Evolutionary conservation across 495 filamentous ascomycete species (phyloP).

Genomic region (Bacidia rubella): DNA sequence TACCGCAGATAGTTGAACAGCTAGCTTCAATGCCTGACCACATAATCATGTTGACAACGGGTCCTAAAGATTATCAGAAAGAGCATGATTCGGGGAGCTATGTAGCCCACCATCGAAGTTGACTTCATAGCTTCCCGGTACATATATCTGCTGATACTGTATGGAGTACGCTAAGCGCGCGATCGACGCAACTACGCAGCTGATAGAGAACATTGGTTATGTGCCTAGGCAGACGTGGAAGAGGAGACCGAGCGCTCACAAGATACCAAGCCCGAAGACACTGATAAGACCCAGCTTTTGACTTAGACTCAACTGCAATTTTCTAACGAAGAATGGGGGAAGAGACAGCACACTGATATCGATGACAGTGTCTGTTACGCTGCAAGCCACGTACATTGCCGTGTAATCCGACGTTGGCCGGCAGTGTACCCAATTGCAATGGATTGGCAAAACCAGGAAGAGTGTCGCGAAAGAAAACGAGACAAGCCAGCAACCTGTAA

Average conservation of each 20-base stretch:
- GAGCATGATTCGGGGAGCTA: background rate
- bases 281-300: constrained; percentile 7
- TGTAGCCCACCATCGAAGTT: too few species aligned
- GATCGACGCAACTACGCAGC: constrained; percentile 8
- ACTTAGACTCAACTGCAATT: constrained; percentile 5
- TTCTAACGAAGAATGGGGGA: constrained; percentile 7
- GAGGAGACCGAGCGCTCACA: too few species aligned
- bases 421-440: constrained; percentile 13
- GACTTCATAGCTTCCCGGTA: too few species aligned
- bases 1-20: constrained; percentile 12
- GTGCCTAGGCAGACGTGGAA: too few species aligned
- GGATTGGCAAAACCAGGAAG: constrained; percentile 10
- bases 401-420: constrained; percentile 5
- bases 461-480: constrained; percentile 12
- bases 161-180: constrained; percentile 10
- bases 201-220: too few species aligned
- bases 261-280: constrained; percentile 12
- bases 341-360: constrained; percentile 10
- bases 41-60: constrained; percentile 9
- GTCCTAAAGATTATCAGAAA: background rate
- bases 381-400: constrained; percentile 9
- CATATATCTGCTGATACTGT: background rate
- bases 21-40: constrained; percentile 16
- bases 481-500: constrained; percentile 9
- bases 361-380: constrained; percentile 8